A percentile compares a stretch with the other conserved stretches of the same genome.
These are phyloP conservation scores for Isabelozyma gotoi DNA, from an alignment of 805 yeast genomes.

Conservation along the genomic window DNA sequence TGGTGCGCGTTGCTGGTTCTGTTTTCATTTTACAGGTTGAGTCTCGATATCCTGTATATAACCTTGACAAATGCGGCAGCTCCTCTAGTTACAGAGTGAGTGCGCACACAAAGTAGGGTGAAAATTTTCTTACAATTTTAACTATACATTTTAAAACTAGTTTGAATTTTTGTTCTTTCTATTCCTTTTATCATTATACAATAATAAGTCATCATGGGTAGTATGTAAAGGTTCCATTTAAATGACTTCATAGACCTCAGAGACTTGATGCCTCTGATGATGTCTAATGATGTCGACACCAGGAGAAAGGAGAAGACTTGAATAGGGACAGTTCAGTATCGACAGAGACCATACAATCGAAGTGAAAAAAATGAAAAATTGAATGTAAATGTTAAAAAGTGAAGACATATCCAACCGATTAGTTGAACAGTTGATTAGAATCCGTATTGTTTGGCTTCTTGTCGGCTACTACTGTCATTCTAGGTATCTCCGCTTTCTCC, in stretches of 20 bases:
- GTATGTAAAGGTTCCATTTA: slow-evolving; percentile 50
- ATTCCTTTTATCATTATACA: slow-evolving; percentile 12
- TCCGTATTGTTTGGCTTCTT: background rate
- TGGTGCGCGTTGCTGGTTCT: background rate
- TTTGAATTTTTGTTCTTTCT: slow-evolving; percentile 12
- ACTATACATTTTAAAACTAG: slow-evolving; percentile 10
- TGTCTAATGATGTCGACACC: background rate
- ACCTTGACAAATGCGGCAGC: background rate
- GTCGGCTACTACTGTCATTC: no score
- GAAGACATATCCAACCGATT: no score
- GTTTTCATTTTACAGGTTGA: background rate
- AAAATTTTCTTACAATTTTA: slow-evolving; percentile 14
- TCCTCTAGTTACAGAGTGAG: background rate
- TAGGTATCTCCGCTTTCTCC: background rate
- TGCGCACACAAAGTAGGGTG: slow-evolving; percentile 3
- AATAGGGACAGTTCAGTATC: no score
- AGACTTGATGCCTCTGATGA: no score
- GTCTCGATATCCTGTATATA: background rate
- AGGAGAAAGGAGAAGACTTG: background rate
- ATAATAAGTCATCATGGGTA: slow-evolving; percentile 63
- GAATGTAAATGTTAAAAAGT: no score
- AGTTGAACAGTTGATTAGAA: no score
- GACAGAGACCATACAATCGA: background rate
- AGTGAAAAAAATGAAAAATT: no score
- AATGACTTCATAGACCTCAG: background rate